phyloP scores from a whole-genome alignment of 2,329 filamentous ascomycete genomes.

The Fusarium multiceps region DNA sequence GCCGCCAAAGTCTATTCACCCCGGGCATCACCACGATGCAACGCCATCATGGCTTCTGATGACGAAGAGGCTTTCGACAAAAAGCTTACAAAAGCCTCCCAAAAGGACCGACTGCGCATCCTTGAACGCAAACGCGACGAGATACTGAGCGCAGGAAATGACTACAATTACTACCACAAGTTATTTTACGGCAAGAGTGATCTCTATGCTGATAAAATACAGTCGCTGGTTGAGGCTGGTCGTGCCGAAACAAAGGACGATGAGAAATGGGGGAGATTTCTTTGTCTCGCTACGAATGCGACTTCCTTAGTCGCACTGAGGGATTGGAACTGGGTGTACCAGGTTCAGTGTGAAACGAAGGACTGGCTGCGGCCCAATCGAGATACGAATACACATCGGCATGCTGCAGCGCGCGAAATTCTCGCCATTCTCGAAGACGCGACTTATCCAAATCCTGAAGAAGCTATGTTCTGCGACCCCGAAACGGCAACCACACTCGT shows the following conservation, averaged over 20 bases:
- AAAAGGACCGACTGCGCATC: neutral
- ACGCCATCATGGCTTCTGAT: neutral
- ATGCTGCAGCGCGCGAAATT: neutral
- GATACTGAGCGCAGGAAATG: neutral
- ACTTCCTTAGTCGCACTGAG: neutral
- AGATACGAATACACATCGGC: neutral
- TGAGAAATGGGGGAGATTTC: neutral
- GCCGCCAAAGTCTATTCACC: neutral
- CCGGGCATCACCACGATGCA: neutral
- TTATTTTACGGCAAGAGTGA: neutral
- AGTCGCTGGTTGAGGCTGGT: neutral
- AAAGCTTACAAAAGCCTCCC: neutral
- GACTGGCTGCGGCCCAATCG: neutral
- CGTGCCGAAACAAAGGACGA: neutral
- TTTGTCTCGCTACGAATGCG: neutral
- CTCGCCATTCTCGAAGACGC: neutral
- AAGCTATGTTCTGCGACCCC: neutral
- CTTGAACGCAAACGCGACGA: neutral
- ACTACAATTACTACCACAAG: neutral
- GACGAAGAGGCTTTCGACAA: neutral
- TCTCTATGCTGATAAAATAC: neutral
- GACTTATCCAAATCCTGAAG: neutral
- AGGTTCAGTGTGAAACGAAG: neutral
- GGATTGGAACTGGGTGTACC: neutral
- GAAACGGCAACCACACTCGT: neutral